Evolutionary conservation across 371 early-diverging fungal genomes (phyloP).

Genomic region (Basidiobolus meristosporus): DNA sequence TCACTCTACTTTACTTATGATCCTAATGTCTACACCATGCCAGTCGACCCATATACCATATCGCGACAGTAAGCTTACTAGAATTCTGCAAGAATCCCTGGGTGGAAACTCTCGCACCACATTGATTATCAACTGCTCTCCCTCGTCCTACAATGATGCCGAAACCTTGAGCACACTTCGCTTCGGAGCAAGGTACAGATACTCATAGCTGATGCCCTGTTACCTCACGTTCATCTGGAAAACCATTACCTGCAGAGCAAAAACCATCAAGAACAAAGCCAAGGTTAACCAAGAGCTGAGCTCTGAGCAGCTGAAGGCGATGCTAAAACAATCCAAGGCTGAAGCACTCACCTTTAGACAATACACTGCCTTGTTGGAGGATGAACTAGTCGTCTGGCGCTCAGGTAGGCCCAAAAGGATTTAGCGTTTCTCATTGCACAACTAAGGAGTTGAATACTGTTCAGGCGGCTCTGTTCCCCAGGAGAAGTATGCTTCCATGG

Average conservation of each 20-base stretch:
- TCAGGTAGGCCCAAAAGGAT: conserved; percentile 12
- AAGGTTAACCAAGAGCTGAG: conserved; percentile 89
- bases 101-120: conserved; percentile 96
- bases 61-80: conserved; percentile 95
- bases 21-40: conserved; percentile 4
- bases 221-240: no score
- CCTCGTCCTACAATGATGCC: conserved; percentile 85
- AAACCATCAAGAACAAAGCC: conserved; percentile 97
- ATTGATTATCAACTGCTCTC: conserved; percentile 92
- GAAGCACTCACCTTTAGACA: conserved; percentile 59
- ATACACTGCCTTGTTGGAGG: conserved; percentile 67
- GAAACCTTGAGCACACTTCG: conserved; percentile 91
- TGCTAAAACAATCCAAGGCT: conserved; percentile 76
- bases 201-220: no score
- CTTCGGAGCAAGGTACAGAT: conserved; percentile 75
- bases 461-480: conserved; percentile 46
- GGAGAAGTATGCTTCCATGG: conserved; percentile 54
- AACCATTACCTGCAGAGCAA: no score
- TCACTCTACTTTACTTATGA: conserved; percentile 1
- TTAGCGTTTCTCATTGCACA: background rate
- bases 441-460: background rate
- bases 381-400: conserved; percentile 79
- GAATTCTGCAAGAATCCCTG: conserved; percentile 95
- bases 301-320: conserved; percentile 77
- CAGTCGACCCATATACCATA: conserved; percentile 92